Conservation (phyloP, 2,329 filamentous ascomycete species). For the Colletotrichum sp. region DNA sequence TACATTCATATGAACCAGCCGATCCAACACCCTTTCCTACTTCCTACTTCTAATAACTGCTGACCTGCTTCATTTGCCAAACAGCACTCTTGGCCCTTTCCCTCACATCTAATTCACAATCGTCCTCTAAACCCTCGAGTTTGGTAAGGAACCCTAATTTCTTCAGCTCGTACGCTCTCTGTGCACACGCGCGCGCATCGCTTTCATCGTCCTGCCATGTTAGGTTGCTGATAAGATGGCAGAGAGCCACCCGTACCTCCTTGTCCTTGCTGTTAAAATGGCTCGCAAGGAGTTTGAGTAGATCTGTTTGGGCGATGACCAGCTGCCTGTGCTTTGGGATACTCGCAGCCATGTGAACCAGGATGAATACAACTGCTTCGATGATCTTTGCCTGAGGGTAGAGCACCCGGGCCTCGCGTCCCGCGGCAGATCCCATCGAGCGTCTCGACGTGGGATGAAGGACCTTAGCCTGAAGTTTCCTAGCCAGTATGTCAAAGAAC, state of each 20-base stretch:
- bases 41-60: slow-evolving; percentile 9
- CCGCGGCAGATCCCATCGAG: slow-evolving; percentile 21
- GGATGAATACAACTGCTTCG: slow-evolving; percentile 76
- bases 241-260: slow-evolving; percentile 77
- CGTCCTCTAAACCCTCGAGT: slow-evolving; percentile 66
- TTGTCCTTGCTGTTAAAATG: slow-evolving; percentile 76
- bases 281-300: slow-evolving; percentile 74
- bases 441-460: slow-evolving; percentile 57
- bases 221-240: slow-evolving; percentile 85
- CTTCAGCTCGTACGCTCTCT: slow-evolving; percentile 71
- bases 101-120: slow-evolving; percentile 79
- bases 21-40: background rate
- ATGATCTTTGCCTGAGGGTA: slow-evolving; percentile 73
- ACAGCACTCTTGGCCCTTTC: slow-evolving; percentile 83
- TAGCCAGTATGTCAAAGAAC: slow-evolving; percentile 79
- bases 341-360: slow-evolving; percentile 88
- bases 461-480: slow-evolving; percentile 72
- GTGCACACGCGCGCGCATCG: slow-evolving; percentile 68
- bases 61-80: slow-evolving; percentile 66
- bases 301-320: slow-evolving; percentile 75
- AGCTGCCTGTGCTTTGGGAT: slow-evolving; percentile 77
- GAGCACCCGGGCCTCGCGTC: slow-evolving; percentile 52
- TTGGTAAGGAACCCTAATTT: slow-evolving; percentile 73
- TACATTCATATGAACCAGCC: background rate
- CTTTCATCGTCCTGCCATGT: slow-evolving; percentile 78